Evolutionary conservation across 176 grass and related monocot species (phyloP), one percentile per base, ranked within the genome.

Genomic region (Zizania latifolia): DNA sequence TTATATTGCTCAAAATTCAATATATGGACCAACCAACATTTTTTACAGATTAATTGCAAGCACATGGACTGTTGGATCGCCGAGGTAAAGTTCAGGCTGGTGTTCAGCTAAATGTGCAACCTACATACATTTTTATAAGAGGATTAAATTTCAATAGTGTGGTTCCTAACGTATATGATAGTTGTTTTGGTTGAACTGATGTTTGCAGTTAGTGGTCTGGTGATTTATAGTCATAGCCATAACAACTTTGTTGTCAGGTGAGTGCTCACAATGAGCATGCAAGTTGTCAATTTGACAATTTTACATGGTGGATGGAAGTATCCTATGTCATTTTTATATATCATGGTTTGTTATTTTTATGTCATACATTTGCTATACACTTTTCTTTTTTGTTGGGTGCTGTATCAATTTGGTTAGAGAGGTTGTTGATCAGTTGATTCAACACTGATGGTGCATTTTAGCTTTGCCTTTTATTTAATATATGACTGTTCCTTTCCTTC

Each of bases 401-500:
- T 58, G 1, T 19, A 11, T 70, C 23, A 10, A 30, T 72, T 46
- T 34, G 48, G 24, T 57, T 37, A 13, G 10, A 73, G 26, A 43
- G 70, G 60, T 32, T 66, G 24, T 13, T 75, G n/a, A n/a, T n/a
- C n/a, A n/a, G n/a, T n/a, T n/a, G 16, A 38, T 39, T 81, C 58
- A 64, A 19, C 9, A 43, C 2, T 11, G 4, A 73, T 40, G 24
- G 17, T 2, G 4, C 10, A 22, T 63, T 45, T 35, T 35, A 8
- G 10, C 23, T 35, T 48, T 50, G 19, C 17, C 13, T 3, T 73
- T 10, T 5, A 32, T 6, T 48, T 53, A 65, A 12, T 57, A 46
- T 73, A 1, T 8, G 12, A 15, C 1, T 1, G 3, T 30, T 66
- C 23, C 8, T 33, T 33, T 43, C 9, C 44, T 33, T 54, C 48